A percentile compares a stretch with the other conserved stretches of the same genome.
Conservation (phyloP, 805 yeast species). For the Kuraishia piskuri region DNA sequence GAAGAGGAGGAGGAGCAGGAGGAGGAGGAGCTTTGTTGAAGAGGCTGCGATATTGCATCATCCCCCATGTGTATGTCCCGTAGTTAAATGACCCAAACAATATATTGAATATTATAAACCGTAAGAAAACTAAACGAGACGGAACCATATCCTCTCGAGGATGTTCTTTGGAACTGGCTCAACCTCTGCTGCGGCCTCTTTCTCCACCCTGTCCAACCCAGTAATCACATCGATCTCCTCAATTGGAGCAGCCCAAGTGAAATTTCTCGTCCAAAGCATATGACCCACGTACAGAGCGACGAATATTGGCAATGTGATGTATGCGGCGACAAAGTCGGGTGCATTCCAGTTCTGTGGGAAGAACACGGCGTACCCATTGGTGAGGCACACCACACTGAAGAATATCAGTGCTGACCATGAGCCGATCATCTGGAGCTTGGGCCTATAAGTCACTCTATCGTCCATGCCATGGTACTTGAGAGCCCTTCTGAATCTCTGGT, state of each 20-base stretch:
- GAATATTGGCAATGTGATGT: slow-evolving; percentile 55
- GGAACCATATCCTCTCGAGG: slow-evolving; percentile 41
- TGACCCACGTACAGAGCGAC: slow-evolving; percentile 49
- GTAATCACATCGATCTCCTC: slow-evolving; percentile 53
- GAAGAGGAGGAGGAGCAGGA: too few species aligned
- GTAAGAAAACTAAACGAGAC: slow-evolving; percentile 28
- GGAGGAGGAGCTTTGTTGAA: not conserved
- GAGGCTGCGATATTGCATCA: too few species aligned
- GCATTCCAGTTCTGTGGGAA: slow-evolving; percentile 39
- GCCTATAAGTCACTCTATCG: slow-evolving; percentile 50
- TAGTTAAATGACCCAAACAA: not conserved
- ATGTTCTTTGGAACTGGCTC: slow-evolving; percentile 26
- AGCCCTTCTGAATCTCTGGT: slow-evolving; percentile 59
- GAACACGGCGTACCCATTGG: slow-evolving; percentile 70
- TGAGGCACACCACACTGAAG: slow-evolving; percentile 44
- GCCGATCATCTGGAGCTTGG: slow-evolving; percentile 48
- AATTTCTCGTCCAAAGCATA: slow-evolving; percentile 36
- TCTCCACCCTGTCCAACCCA: slow-evolving; percentile 56
- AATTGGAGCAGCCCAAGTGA: slow-evolving; percentile 38
- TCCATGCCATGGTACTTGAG: slow-evolving; percentile 39
- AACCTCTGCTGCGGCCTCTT: slow-evolving; percentile 30
- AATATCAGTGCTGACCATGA: slow-evolving; percentile 45
- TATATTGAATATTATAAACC: not conserved
- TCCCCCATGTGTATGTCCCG: too few species aligned
- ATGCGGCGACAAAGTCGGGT: slow-evolving; percentile 62